Conservation (phyloP, 148 eudicot genomes). For the Amaranthus palmeri region DNA sequence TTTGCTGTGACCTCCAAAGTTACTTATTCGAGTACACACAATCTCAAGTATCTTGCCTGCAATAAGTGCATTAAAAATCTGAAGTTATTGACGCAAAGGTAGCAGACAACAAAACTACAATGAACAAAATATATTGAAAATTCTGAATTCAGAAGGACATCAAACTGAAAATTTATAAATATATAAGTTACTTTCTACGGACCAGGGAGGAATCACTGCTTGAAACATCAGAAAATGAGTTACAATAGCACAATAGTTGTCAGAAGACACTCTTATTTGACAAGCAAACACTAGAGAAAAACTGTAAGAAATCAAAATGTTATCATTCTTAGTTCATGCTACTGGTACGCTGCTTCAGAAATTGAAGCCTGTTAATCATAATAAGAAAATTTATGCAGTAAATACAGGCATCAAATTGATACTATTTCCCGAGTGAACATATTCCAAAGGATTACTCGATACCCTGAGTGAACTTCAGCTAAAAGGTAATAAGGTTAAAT, state of each 20-base stretch:
- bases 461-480: too few species aligned
- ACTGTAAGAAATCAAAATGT: neutral
- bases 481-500: too few species aligned
- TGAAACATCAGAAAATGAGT: too few species aligned
- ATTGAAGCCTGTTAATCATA: too few species aligned
- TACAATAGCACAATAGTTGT: neutral
- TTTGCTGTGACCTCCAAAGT: slow-evolving; percentile 75
- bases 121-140: neutral
- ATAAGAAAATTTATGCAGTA: too few species aligned
- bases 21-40: slow-evolving; percentile 84
- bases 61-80: slow-evolving; percentile 8
- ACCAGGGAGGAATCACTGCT: neutral
- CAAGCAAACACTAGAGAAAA: neutral
- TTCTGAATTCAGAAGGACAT: neutral
- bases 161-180: neutral
- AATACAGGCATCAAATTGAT: too few species aligned
- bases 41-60: slow-evolving; percentile 81
- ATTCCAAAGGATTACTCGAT: too few species aligned
- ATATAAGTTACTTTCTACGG: neutral
- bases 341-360: too few species aligned
- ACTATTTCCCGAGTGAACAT: too few species aligned
- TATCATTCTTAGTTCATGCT: neutral
- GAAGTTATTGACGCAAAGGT: neutral
- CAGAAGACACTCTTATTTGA: neutral
- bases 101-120: neutral